Base-by-base conservation (phyloP, 2,329 filamentous ascomycete genomes). In the Thermothelomyces thermophilus region DNA sequence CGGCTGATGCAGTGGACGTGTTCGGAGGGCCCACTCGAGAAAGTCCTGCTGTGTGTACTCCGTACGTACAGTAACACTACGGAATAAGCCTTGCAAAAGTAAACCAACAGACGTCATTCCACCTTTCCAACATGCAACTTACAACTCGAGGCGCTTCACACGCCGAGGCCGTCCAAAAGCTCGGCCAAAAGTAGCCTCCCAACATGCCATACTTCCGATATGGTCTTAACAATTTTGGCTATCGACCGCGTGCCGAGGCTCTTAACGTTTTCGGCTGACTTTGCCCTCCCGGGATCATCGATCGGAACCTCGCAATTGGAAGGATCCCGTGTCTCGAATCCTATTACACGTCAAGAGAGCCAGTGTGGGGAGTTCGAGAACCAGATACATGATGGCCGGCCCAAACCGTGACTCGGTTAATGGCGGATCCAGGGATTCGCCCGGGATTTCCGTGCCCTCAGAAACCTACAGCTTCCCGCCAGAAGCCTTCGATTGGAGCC, bases 401-500 rank as follows among this genome's bases (percentile, higher is more conserved):
- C 22, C 19, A n/a, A 41, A 37, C 26, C 16, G 11, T 42, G 28
- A 41, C 36, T 52, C 52, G 53, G 50, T 42, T 41, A 41, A 39
- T 8, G 9, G n/a, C 13, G 40, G 24, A 11, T 33, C 24, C 30
- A 26, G 9, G 1, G 17, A 20, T 31, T 2, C 41, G 8, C 49
- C 55, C 36, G 53, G 55, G n/a, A 52, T 62, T 44, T 35, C 42
- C 6, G 31, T 65, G 3, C 64, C 64, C 1, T 50, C 67, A 37
- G 64, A 65, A 51, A 62, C 65, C 34, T 80, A 82, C 57, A 83
- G 82, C 58, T 83, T 82, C 62, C 73, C 76, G 5, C 64, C 72
- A 35, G 74, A 83, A 56, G 79, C 77, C 40, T 90, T 85, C 69
- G 85, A 93, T 66, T 73, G 77, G 53, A 75, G 75, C 14, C 72